A percentile compares a stretch with the other conserved stretches of the same genome.
Evolutionary conservation across 1,284 basidiomycete genomes (phyloP).

Genomic region (Cryptococcus sp.): DNA sequence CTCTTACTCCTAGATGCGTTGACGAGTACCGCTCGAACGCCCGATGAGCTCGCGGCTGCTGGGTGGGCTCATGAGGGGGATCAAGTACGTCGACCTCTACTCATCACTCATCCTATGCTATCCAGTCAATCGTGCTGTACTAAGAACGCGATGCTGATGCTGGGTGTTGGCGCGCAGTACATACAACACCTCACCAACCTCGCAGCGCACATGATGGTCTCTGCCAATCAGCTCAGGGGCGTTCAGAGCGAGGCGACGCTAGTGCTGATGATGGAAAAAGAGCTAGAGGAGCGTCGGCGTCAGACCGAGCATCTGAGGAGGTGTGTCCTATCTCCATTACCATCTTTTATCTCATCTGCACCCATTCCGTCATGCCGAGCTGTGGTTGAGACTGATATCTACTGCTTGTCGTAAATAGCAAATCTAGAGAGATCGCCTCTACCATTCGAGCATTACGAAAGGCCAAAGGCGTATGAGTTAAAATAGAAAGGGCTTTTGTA

Average conservation of each 20-base stretch:
- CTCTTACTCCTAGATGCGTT: conserved; percentile 42
- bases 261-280: conserved; percentile 48
- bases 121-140: not conserved
- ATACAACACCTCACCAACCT: conserved; percentile 49
- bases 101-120: not conserved
- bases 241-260: conserved; percentile 49
- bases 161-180: conserved; percentile 29
- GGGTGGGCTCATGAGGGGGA: conserved; percentile 46
- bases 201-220: conserved; percentile 48
- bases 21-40: conserved; percentile 40
- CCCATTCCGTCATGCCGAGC: not conserved
- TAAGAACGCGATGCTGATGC: not conserved
- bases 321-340: conserved; percentile 24
- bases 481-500: too few relatives aligned
- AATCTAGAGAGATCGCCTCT: too few relatives aligned
- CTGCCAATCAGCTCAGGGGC: conserved; percentile 43
- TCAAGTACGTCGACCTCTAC: conserved; percentile 31
- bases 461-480: too few relatives aligned
- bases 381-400: too few relatives aligned
- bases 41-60: conserved; percentile 36
- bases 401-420: too few relatives aligned
- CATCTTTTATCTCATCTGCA: not conserved
- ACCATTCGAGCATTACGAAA: too few relatives aligned
- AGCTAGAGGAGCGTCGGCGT: conserved; percentile 32
- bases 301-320: conserved; percentile 35